Evolutionary conservation across 805 yeast genomes (phyloP).

Genomic region (Ogataea haglerorum): DNA sequence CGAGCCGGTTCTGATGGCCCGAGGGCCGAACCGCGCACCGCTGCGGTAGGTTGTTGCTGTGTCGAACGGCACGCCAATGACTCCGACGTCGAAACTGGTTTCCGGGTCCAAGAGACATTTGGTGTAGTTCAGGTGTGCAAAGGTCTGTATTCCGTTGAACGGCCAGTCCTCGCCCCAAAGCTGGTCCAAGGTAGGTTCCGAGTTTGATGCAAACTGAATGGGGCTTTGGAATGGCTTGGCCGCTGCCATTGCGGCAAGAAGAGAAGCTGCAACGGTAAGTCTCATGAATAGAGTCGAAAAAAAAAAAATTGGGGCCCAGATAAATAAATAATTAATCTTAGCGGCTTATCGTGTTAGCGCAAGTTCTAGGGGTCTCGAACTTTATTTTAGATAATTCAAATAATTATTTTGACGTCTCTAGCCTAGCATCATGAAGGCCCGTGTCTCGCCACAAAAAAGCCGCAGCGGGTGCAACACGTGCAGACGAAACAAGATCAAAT

Average conservation of each 20-base stretch:
- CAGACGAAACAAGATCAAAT: slow-evolving; percentile 37
- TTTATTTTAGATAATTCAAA: no score
- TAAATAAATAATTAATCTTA: neutral
- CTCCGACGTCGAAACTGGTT: slow-evolving; percentile 58
- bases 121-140: slow-evolving; percentile 67
- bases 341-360: slow-evolving; percentile 1
- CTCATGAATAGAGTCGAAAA: neutral
- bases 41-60: slow-evolving; percentile 11
- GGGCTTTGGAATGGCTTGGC: neutral
- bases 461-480: slow-evolving; percentile 39
- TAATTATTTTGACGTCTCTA: neutral
- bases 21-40: slow-evolving; percentile 48
- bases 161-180: slow-evolving; percentile 79
- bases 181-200: slow-evolving; percentile 43
- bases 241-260: neutral
- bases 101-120: slow-evolving; percentile 52
- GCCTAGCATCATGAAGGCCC: neutral
- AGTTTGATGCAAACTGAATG: neutral
- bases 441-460: slow-evolving; percentile 8
- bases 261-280: neutral
- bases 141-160: slow-evolving; percentile 61
- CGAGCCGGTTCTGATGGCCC: slow-evolving; percentile 64
- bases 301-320: neutral
- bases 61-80: slow-evolving; percentile 29
- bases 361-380: neutral